A percentile compares a stretch with the other conserved stretches of the same genome.
Evolutionary conservation across 345 rosid genomes (phyloP).

Genomic region (Citrus inodora): DNA sequence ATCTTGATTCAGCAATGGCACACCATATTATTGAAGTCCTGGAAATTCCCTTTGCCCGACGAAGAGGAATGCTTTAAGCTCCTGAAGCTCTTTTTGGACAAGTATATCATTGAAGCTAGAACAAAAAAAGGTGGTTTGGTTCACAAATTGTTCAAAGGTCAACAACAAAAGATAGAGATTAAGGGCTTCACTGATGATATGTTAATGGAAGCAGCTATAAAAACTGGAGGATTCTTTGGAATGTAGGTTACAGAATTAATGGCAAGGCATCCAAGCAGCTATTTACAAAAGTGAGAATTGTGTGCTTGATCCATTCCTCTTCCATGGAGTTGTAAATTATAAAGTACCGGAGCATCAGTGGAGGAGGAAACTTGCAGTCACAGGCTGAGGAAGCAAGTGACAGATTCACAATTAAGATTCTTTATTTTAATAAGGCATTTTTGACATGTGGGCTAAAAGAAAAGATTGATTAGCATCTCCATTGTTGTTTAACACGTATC

Average conservation of each 20-base stretch:
- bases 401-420: not conserved
- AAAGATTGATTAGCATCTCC: not conserved
- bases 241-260: conserved; percentile 84
- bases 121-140: no score
- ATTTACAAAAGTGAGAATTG: conserved; percentile 86
- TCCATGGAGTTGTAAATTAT: conserved; percentile 78
- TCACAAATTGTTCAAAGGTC: no score
- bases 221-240: conserved; percentile 80
- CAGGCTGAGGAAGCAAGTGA: conserved; percentile 12
- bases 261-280: conserved; percentile 88
- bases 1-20: conserved; percentile 86
- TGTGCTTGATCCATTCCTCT: conserved; percentile 62
- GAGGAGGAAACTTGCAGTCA: conserved; percentile 29
- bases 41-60: conserved; percentile 74
- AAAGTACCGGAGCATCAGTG: conserved; percentile 68
- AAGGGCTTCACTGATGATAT: conserved; percentile 36
- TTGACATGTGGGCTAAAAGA: not conserved
- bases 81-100: conserved; percentile 77
- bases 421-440: not conserved
- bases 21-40: conserved; percentile 87
- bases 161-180: no score
- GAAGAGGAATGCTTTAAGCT: conserved; percentile 84
- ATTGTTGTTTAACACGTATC: not conserved
- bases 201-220: conserved; percentile 67
- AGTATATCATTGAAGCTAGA: conserved; percentile 27